Evolutionary conservation across 2,329 filamentous ascomycete genomes (phyloP).

Genomic region (Venturia asperata): DNA sequence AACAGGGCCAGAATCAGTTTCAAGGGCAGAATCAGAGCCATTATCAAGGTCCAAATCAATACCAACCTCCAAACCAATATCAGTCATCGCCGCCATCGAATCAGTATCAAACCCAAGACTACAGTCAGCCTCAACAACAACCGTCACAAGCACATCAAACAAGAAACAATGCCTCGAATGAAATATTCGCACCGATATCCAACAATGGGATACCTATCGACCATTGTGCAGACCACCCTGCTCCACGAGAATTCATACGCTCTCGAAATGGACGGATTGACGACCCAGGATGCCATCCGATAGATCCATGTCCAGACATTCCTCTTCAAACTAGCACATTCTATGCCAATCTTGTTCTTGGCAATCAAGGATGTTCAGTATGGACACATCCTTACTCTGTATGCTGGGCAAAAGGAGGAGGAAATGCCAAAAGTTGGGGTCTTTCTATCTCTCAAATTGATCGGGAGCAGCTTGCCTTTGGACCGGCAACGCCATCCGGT

Average conservation of each 20-base stretch:
- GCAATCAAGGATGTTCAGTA: constrained; percentile 58
- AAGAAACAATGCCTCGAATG: not conserved
- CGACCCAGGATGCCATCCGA: not conserved
- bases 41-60: not conserved
- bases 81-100: not conserved
- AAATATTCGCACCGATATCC: constrained; percentile 3
- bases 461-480: constrained; percentile 58
- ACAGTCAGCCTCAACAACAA: constrained; percentile 4
- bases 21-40: not conserved
- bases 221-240: constrained; percentile 35
- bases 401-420: constrained; percentile 41
- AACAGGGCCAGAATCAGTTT: not conserved
- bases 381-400: constrained; percentile 61
- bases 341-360: constrained; percentile 68
- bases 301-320: not conserved
- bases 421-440: constrained; percentile 62
- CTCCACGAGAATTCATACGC: constrained; percentile 23
- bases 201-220: constrained; percentile 24
- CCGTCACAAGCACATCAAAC: not conserved
- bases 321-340: constrained; percentile 63
- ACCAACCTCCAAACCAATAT: not conserved
- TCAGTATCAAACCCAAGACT: not conserved
- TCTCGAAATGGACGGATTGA: constrained; percentile 8
- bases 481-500: constrained; percentile 44
- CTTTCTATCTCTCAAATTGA: constrained; percentile 71